These are phyloP conservation scores for Trichomonas vaginalis DNA, from an alignment of 208 protist genomes.

Conservation along the genomic window DNA sequence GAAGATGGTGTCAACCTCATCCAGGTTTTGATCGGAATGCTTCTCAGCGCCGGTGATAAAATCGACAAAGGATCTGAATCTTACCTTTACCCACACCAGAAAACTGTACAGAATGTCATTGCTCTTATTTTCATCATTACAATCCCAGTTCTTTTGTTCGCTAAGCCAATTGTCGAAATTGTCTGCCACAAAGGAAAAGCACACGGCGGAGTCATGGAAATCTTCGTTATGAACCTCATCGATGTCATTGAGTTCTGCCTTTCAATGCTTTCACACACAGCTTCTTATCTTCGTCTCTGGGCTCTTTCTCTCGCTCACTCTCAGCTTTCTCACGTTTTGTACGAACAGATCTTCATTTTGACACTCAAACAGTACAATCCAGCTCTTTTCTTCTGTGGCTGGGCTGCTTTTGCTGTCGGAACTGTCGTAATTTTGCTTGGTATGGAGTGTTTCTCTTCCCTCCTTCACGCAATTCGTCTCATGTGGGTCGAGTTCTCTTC, in stretches of 20 bases:
- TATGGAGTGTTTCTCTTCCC: conserved; percentile 95
- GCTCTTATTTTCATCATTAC: conserved; percentile 18
- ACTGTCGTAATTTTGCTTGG: conserved; percentile 84
- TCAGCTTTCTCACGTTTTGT: conserved; percentile 31
- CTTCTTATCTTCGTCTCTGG: conserved; percentile 99
- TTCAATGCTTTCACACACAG: conserved; percentile 94
- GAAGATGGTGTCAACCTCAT: not conserved
- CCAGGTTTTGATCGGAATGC: not conserved
- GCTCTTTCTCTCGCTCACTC: conserved; percentile 96
- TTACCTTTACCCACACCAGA: not conserved
- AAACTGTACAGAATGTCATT: not conserved
- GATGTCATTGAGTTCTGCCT: conserved; percentile 98
- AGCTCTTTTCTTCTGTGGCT: conserved; percentile 64
- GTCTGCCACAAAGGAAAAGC: not conserved
- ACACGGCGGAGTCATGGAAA: conserved; percentile 61
- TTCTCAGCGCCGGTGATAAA: not conserved
- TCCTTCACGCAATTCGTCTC: conserved; percentile 91
- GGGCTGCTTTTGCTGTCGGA: conserved; percentile 68
- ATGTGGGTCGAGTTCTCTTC: conserved; percentile 55
- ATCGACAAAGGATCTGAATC: not conserved
- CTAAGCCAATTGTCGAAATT: conserved; percentile 16
- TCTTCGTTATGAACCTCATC: conserved; percentile 89
- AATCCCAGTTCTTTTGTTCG: conserved; percentile 24
- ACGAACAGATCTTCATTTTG: not conserved
- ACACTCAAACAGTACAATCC: not conserved